phyloP scores from a whole-genome alignment of 2,329 filamentous ascomycete genomes.

The Arachnomyces sp. region DNA sequence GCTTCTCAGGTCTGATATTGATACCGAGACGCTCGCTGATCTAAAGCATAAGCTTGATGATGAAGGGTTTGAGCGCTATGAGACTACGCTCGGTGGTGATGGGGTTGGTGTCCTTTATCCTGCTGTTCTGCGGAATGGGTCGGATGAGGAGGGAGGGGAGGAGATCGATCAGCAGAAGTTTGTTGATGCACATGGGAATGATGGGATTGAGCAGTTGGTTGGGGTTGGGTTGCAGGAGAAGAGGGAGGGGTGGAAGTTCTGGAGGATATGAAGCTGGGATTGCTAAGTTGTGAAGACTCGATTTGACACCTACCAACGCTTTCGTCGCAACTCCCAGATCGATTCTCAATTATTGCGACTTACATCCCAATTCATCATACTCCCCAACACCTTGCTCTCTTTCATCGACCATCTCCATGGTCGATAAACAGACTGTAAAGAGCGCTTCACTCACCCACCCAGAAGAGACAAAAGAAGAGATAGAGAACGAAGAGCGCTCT shows the following conservation, averaged over 20 bases:
- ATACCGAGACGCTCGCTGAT: slow-evolving; percentile 49
- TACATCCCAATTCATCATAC: too few relatives aligned
- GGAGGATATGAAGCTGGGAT: slow-evolving; percentile 43
- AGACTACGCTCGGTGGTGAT: slow-evolving; percentile 84
- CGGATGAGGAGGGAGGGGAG: slow-evolving; percentile 74
- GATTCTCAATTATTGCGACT: too few relatives aligned
- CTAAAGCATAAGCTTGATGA: slow-evolving; percentile 59
- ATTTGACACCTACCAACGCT: too few relatives aligned
- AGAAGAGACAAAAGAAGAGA: too few relatives aligned
- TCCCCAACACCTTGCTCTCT: too few relatives aligned
- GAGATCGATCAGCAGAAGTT: slow-evolving; percentile 91
- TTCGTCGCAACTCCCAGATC: too few relatives aligned
- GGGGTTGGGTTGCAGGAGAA: slow-evolving; percentile 66
- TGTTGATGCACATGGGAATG: slow-evolving; percentile 71
- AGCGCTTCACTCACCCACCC: too few relatives aligned
- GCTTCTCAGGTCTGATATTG: slow-evolving; percentile 62
- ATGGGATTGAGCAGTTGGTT: slow-evolving; percentile 80
- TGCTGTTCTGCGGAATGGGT: slow-evolving; percentile 77
- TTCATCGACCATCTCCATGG: too few relatives aligned
- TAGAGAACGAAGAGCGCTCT: too few relatives aligned
- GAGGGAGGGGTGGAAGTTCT: slow-evolving; percentile 79
- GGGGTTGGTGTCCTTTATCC: slow-evolving; percentile 93
- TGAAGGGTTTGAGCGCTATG: slow-evolving; percentile 76
- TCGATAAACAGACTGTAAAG: too few relatives aligned
- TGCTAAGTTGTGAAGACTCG: too few relatives aligned